Conservation (phyloP, 2,329 filamentous ascomycete species). For the Monilinia fructicola region DNA sequence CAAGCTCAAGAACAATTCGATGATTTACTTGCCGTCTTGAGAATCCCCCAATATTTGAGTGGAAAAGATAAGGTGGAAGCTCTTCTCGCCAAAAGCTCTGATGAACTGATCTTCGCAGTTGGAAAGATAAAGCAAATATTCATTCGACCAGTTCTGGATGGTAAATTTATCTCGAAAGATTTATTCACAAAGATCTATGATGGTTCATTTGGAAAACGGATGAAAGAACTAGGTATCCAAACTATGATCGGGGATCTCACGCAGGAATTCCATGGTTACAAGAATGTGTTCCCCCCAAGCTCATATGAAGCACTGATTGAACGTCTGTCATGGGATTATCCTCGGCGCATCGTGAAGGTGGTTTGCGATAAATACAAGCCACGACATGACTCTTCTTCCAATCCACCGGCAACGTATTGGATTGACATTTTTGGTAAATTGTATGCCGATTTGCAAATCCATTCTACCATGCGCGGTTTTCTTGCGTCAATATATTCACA, state of each 20-base stretch:
- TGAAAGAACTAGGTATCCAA: constrained; percentile 27
- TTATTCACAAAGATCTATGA: constrained; percentile 25
- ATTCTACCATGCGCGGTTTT: constrained; percentile 29
- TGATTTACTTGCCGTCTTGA: constrained; percentile 24
- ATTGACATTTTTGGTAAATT: constrained; percentile 27
- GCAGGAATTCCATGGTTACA: constrained; percentile 28
- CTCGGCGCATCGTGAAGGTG: constrained; percentile 20
- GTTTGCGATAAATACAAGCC: constrained; percentile 23
- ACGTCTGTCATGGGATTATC: constrained; percentile 31
- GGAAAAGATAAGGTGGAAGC: constrained; percentile 16
- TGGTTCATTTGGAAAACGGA: constrained; percentile 25
- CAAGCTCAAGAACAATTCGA: constrained; percentile 30
- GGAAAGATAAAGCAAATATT: constrained; percentile 26
- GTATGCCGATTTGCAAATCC: constrained; percentile 30
- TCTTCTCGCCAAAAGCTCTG: constrained; percentile 20
- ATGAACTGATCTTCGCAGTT: constrained; percentile 25
- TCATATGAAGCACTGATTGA: constrained; percentile 26
- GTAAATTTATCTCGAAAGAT: constrained; percentile 26
- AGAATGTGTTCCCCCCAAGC: constrained; percentile 26
- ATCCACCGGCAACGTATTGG: constrained; percentile 17
- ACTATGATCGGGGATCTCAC: constrained; percentile 30
- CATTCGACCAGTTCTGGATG: constrained; percentile 28
- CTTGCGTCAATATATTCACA: constrained; percentile 20
- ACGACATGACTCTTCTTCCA: background rate
- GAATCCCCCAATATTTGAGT: constrained; percentile 21